Evolutionary conservation across 352 stramenopile genomes (phyloP).

Genomic region (Phytophthora vignae): DNA sequence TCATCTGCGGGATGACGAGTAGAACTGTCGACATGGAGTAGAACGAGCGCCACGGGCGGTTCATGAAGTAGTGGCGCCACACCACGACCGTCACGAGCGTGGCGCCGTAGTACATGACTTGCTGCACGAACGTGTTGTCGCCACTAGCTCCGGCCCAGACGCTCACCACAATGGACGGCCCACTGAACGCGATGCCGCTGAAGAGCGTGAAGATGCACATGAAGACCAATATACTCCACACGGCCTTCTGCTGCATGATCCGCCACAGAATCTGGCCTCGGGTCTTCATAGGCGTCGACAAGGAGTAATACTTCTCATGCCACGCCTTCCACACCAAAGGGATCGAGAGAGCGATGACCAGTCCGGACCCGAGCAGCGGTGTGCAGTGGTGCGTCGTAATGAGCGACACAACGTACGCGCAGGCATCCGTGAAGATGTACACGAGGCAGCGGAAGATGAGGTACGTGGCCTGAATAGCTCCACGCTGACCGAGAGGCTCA

Average conservation of each 20-base stretch:
- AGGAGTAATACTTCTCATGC: constrained; percentile 46
- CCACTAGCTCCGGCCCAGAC: constrained; percentile 29
- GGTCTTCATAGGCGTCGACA: constrained; percentile 43
- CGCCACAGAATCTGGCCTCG: constrained; percentile 48
- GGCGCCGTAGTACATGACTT: constrained; percentile 3
- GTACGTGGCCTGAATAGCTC: constrained; percentile 53
- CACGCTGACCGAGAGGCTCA: constrained; percentile 44
- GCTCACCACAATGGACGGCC: constrained; percentile 24
- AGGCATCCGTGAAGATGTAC: constrained; percentile 24
- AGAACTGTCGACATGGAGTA: constrained; percentile 34
- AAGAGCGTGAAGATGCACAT: constrained; percentile 51
- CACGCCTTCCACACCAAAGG: constrained; percentile 42
- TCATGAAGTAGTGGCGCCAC: constrained; percentile 34
- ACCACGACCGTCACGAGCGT: neutral
- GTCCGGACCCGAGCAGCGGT: constrained; percentile 30
- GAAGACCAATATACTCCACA: constrained; percentile 52
- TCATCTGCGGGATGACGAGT: constrained; percentile 32
- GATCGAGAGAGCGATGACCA: constrained; percentile 32
- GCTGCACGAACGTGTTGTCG: neutral
- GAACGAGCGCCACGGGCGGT: constrained; percentile 45
- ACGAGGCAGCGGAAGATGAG: constrained; percentile 43
- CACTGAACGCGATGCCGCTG: constrained; percentile 33
- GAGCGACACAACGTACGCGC: constrained; percentile 14
- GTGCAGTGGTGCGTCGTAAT: constrained; percentile 12
- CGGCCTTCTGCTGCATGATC: constrained; percentile 56